These are phyloP conservation scores for Leptographium galeiforme DNA, from an alignment of 2,329 filamentous ascomycete species.

Conservation along the genomic window DNA sequence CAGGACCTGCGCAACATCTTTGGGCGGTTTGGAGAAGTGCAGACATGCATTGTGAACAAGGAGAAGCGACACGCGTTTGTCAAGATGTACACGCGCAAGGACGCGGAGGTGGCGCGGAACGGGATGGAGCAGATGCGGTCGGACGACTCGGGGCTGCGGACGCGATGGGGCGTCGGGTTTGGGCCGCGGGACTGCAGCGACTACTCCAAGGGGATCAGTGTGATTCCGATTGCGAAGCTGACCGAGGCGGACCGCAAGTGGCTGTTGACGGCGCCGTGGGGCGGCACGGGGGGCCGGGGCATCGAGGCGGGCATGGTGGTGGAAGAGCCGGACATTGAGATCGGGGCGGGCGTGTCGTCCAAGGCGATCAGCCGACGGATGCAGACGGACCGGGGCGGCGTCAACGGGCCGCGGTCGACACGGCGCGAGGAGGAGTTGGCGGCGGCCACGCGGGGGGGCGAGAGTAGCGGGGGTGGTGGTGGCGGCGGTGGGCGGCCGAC, in stretches of 20 bases:
- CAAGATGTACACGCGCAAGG: slow-evolving; percentile 86
- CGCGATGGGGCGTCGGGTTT: slow-evolving; percentile 94
- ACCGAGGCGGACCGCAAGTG: slow-evolving; percentile 96
- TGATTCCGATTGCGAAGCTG: slow-evolving; percentile 83
- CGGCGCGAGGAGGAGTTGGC: slow-evolving; percentile 22
- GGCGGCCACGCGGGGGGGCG: slow-evolving; percentile 6
- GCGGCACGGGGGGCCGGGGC: slow-evolving; percentile 72
- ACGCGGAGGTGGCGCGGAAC: slow-evolving; percentile 71
- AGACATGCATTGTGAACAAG: slow-evolving; percentile 95
- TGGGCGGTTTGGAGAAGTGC: slow-evolving; percentile 68
- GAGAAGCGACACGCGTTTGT: slow-evolving; percentile 98
- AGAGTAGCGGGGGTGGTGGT: slow-evolving; percentile 15
- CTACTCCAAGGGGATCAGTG: slow-evolving; percentile 79
- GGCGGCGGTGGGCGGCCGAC: slow-evolving; percentile 11
- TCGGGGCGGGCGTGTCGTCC: slow-evolving; percentile 90
- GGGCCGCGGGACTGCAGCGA: slow-evolving; percentile 95
- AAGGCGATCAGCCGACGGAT: slow-evolving; percentile 66
- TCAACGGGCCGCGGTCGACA: slow-evolving; percentile 52
- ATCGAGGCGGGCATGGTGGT: slow-evolving; percentile 79
- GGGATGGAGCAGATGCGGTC: slow-evolving; percentile 73
- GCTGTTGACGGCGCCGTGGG: slow-evolving; percentile 88
- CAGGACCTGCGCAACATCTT: slow-evolving; percentile 72
- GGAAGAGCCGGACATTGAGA: slow-evolving; percentile 97
- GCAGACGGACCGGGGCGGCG: slow-evolving; percentile 54
- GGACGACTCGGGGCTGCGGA: slow-evolving; percentile 64